These are phyloP conservation scores for Tillandsia leiboldiana DNA, from an alignment of 176 grass and related monocot species.

Conservation along the genomic window DNA sequence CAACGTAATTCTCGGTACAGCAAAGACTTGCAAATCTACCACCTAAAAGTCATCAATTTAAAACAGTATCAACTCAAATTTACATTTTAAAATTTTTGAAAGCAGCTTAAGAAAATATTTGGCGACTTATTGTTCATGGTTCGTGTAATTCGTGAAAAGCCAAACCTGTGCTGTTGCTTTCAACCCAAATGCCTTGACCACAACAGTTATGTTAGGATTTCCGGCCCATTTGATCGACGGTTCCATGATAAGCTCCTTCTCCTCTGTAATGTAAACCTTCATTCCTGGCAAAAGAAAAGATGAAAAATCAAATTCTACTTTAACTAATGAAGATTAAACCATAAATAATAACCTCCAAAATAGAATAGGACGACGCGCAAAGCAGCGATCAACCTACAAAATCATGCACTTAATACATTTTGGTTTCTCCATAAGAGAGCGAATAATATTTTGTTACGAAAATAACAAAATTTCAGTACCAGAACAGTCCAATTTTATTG, in stretches of 20 bases:
- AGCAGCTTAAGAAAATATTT: background rate
- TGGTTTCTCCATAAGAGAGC: too few species aligned
- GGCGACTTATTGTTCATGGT: background rate
- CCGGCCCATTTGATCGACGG: constrained; percentile 78
- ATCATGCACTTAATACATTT: too few species aligned
- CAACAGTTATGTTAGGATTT: constrained; percentile 77
- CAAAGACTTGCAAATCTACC: constrained; percentile 82
- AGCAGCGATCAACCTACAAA: too few species aligned
- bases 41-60: constrained; percentile 26
- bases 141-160: background rate
- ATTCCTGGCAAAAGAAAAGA: constrained; percentile 39
- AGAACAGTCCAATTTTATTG: too few species aligned
- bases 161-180: constrained; percentile 66
- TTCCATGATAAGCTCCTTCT: constrained; percentile 81
- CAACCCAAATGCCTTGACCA: constrained; percentile 64
- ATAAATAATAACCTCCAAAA: too few species aligned
- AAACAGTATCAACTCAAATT: background rate
- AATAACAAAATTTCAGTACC: too few species aligned
- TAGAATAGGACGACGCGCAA: too few species aligned
- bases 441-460: too few species aligned
- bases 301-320: too few species aligned
- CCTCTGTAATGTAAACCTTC: constrained; percentile 75
- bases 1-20: constrained; percentile 64
- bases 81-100: constrained; percentile 7
- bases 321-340: too few species aligned